A percentile compares a stretch with the other conserved stretches of the same genome.
Conservation (phyloP, 2,329 filamentous ascomycete genomes). For the Arthrobotrys conoides region DNA sequence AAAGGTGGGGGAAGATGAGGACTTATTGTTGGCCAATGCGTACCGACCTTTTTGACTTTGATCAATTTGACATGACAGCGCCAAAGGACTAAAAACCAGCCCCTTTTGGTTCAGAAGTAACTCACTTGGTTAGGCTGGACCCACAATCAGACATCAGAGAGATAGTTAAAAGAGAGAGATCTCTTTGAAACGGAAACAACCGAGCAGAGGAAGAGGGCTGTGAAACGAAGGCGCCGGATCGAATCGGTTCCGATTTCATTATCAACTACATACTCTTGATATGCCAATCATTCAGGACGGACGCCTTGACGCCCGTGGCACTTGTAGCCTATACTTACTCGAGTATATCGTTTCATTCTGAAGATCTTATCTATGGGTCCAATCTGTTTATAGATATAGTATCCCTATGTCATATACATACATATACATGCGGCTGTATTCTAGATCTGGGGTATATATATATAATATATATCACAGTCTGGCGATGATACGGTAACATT, state of each 20-base stretch:
- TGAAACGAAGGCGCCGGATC: slow-evolving; percentile 20
- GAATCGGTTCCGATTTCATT: slow-evolving; percentile 1
- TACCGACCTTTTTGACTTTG: not conserved
- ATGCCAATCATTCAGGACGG: too few relatives aligned
- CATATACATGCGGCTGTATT: too few relatives aligned
- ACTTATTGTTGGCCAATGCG: slow-evolving; percentile 30
- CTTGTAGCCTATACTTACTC: not conserved
- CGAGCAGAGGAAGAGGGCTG: not conserved
- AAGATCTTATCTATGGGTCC: too few relatives aligned
- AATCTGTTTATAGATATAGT: too few relatives aligned
- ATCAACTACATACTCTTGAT: too few relatives aligned
- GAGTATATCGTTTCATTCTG: too few relatives aligned
- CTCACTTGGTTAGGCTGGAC: not conserved
- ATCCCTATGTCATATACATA: too few relatives aligned
- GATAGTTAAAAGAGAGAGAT: not conserved
- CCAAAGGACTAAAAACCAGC: slow-evolving; percentile 4
- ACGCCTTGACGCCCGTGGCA: not conserved
- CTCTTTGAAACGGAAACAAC: slow-evolving; percentile 4
- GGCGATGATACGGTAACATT: too few relatives aligned
- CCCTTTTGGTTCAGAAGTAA: slow-evolving; percentile 24
- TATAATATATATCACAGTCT: too few relatives aligned
- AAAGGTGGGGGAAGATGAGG: not conserved
- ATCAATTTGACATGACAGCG: slow-evolving; percentile 46
- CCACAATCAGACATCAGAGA: slow-evolving; percentile 28
- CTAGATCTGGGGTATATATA: too few relatives aligned